Percentiles rank a stretch among this genome's conserved stretches.
Conservation (phyloP, 345 rosid genomes). For the Salix brachista region DNA sequence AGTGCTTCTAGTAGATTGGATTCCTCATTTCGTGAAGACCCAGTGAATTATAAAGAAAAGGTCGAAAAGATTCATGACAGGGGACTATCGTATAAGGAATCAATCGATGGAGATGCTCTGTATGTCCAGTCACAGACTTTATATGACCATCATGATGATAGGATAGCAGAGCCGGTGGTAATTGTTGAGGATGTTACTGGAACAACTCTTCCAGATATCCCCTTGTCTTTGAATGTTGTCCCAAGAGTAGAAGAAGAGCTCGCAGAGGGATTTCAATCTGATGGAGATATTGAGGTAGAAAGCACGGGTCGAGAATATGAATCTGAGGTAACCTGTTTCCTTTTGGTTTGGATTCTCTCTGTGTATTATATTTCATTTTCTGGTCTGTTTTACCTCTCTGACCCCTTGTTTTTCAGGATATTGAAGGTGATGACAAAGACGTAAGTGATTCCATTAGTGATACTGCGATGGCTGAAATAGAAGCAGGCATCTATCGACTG, state of each 20-base stretch:
- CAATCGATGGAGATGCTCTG: conserved; percentile 21
- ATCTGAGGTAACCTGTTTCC: conserved; percentile 42
- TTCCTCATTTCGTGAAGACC: conserved; percentile 27
- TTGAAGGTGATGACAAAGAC: conserved; percentile 30
- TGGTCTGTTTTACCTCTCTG: conserved; percentile 5
- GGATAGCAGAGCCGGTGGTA: conserved; percentile 23
- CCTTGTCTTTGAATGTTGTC: conserved; percentile 30
- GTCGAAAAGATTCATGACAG: conserved; percentile 18
- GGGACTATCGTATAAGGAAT: not conserved
- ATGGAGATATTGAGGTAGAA: conserved; percentile 27
- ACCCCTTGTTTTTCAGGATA: conserved; percentile 35
- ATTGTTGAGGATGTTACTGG: conserved; percentile 70
- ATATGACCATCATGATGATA: conserved; percentile 19
- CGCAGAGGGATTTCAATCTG: conserved; percentile 31
- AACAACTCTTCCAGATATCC: conserved; percentile 33
- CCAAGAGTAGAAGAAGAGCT: conserved; percentile 43
- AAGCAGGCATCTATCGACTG: conserved; percentile 70
- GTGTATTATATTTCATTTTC: conserved; percentile 1
- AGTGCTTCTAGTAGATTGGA: conserved; percentile 27
- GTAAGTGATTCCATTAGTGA: conserved; percentile 47
- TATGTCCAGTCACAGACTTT: conserved; percentile 29
- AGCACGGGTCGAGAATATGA: conserved; percentile 32
- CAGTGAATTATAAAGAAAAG: conserved; percentile 21
- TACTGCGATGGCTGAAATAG: conserved; percentile 63
- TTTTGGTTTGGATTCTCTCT: not conserved